These are phyloP conservation scores for Botrytis tulipae DNA, from an alignment of 2,329 filamentous ascomycete genomes.

Conservation along the genomic window DNA sequence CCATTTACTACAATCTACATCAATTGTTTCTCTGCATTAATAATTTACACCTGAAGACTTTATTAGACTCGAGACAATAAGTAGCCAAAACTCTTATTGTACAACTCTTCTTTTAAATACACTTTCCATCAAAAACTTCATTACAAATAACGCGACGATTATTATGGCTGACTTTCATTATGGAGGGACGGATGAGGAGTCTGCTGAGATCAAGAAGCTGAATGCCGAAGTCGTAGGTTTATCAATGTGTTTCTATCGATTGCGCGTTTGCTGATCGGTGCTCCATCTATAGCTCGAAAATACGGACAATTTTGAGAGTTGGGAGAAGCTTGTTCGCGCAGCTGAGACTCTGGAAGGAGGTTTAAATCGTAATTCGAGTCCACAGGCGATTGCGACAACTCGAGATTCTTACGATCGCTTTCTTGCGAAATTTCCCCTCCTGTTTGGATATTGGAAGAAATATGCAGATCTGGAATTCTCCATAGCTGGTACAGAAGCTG, in stretches of 20 bases:
- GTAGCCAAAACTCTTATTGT: neutral
- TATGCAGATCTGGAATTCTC: conserved; percentile 98
- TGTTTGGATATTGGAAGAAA: conserved; percentile 99
- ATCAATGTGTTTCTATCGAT: neutral
- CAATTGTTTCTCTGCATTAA: conserved; percentile 14
- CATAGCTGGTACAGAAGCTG: conserved; percentile 92
- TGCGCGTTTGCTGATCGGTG: conserved; percentile 23
- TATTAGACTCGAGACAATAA: neutral
- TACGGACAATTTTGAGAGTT: conserved; percentile 87
- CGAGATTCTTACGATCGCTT: conserved; percentile 90
- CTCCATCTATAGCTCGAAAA: conserved; percentile 47
- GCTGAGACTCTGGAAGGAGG: conserved; percentile 87
- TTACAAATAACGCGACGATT: conserved; percentile 15
- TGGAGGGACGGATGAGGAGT: conserved; percentile 76
- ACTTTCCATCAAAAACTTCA: neutral
- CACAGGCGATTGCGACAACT: conserved; percentile 83
- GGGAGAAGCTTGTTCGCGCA: conserved; percentile 86
- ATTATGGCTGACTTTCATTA: conserved; percentile 72
- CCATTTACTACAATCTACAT: conserved; percentile 1
- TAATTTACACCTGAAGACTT: neutral
- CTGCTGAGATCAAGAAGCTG: conserved; percentile 76
- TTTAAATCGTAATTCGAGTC: conserved; percentile 93
- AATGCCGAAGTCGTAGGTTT: conserved; percentile 73
- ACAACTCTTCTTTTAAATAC: neutral
- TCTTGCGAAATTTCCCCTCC: conserved; percentile 87